Evolutionary conservation across 2,329 filamentous ascomycete species (phyloP).

Genomic region (Aotearoamyces nothofagi): DNA sequence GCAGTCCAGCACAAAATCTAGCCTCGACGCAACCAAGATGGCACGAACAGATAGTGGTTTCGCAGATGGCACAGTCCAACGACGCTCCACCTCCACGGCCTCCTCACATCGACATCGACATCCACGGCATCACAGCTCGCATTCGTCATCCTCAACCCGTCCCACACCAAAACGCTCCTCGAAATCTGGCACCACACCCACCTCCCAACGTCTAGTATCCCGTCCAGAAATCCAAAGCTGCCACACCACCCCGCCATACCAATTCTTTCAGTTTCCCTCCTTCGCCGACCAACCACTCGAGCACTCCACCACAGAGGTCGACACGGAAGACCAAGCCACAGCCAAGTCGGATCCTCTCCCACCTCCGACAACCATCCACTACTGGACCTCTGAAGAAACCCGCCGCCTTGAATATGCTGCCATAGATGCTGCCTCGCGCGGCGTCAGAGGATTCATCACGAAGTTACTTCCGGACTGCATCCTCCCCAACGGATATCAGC

Average conservation of each 20-base stretch:
- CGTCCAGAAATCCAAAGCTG: constrained; percentile 3
- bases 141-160: constrained; percentile 8
- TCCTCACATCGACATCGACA: constrained; percentile 1
- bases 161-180: constrained; percentile 10
- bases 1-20: too few species aligned
- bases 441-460: constrained; percentile 44
- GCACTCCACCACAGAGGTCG: background rate
- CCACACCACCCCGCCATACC: constrained; percentile 7
- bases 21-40: too few species aligned
- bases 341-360: constrained; percentile 15
- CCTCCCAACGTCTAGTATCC: constrained; percentile 2
- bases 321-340: constrained; percentile 3
- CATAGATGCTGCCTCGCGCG: constrained; percentile 45
- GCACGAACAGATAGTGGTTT: constrained; percentile 17
- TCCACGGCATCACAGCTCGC: background rate
- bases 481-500: constrained; percentile 30
- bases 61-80: constrained; percentile 5
- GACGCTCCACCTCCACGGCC: background rate
- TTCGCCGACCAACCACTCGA: constrained; percentile 3
- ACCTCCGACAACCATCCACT: constrained; percentile 45
- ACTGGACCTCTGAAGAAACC: constrained; percentile 51
- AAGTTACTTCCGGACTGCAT: constrained; percentile 48
- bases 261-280: constrained; percentile 18
- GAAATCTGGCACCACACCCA: constrained; percentile 5
- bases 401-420: constrained; percentile 49